phyloP scores from a whole-genome alignment of 2,329 filamentous ascomycete genomes.

The Monosporascus sp. region DNA sequence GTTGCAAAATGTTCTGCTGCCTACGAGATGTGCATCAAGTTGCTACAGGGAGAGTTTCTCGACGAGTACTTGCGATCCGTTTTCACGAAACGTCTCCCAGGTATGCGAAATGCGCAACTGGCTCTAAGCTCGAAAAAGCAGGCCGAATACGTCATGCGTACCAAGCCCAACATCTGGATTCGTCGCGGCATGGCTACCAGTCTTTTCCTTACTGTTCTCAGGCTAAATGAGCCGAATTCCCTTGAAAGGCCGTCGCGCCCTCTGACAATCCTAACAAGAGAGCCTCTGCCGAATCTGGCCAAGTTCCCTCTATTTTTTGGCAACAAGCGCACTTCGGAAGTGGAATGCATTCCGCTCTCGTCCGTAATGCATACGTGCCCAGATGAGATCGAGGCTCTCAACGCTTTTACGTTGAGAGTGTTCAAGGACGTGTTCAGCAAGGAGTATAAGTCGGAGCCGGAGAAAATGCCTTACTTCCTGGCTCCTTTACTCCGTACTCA shows the following conservation, averaged over 20 bases:
- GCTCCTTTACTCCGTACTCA: constrained; percentile 47
- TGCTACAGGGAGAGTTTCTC: constrained; percentile 62
- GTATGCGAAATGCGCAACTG: constrained; percentile 80
- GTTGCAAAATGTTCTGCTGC: constrained; percentile 84
- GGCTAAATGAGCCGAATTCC: constrained; percentile 48
- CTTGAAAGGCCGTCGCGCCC: constrained; percentile 56
- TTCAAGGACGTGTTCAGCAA: constrained; percentile 91
- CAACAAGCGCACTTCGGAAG: constrained; percentile 51
- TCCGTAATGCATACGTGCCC: constrained; percentile 37
- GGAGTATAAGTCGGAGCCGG: constrained; percentile 57
- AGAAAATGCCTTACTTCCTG: constrained; percentile 77
- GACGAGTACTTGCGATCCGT: constrained; percentile 70
- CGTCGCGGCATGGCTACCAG: constrained; percentile 37
- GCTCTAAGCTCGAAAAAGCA: constrained; percentile 76
- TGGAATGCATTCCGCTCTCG: constrained; percentile 43
- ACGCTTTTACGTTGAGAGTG: constrained; percentile 65
- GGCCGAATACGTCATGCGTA: constrained; percentile 67
- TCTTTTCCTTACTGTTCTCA: constrained; percentile 59
- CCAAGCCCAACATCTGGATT: constrained; percentile 74
- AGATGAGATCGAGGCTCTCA: constrained; percentile 49
- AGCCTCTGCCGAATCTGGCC: constrained; percentile 58
- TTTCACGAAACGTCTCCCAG: constrained; percentile 65
- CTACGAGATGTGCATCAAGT: constrained; percentile 70
- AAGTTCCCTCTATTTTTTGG: constrained; percentile 68
- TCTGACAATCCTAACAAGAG: constrained; percentile 66